Evolutionary conservation across 257 asterid genomes (phyloP), one percentile per base, ranked within the genome.

Genomic region (Solanum corneliomulleri): DNA sequence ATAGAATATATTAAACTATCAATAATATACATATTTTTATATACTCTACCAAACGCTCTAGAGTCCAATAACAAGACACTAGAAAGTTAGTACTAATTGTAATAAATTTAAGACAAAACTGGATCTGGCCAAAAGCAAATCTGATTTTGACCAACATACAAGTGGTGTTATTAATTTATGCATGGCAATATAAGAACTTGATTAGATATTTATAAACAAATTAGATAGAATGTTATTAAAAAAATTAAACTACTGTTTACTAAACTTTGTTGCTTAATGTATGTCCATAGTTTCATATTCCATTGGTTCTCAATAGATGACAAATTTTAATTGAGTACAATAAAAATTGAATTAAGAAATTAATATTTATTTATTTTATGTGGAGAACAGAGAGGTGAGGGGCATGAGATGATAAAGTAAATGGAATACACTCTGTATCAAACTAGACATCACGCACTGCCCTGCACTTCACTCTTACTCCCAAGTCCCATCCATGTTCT

Each of bases 341-440:
- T 6, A 56, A 4, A 37, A 64, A 37, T 20, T 84, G 29, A 16
- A 66, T 31, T 84, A 37, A 44, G 31, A 52, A 42, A 58, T 35
- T 64, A 42, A 49, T 49, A 52, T 52, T 52, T 49, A 49, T 56
- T 47, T 27, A 20, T 11, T 77, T 11, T 80, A 47, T 47, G 85
- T 80, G 66, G 47, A 62, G 27, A 86, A 74, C 72, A 86, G 52
- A 49, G 21, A 39, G 45, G 9, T 4, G 27, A 47, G 66, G 39
- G 82, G 11, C 4, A 35, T 75, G 64, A 64, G 21, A 84, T 64
- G 58, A 84, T 62, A 74, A 74, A 18, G 69, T 77, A 75, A 86
- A 86, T 86, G 88, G 88, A 78, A 64, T 86, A 86, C 88, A 86
- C 86, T 78, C 86, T 86, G 88, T 78, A 37, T 62, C 81, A 62